Evolutionary conservation across 1,284 basidiomycete genomes (phyloP).

Genomic region (Vanrija sp.): DNA sequence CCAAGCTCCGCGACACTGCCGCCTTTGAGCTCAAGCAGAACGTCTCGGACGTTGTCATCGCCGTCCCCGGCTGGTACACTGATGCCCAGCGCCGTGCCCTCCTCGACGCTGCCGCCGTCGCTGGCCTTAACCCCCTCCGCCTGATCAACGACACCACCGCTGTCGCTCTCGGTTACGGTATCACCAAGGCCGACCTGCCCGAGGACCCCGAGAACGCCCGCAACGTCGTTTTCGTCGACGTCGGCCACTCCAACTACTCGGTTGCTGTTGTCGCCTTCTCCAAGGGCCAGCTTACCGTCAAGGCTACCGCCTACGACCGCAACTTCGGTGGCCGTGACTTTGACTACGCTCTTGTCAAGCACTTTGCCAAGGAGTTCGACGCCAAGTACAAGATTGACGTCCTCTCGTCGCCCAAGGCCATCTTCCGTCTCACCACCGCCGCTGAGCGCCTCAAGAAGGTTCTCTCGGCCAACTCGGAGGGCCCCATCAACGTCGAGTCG

Average conservation of each 20-base stretch:
- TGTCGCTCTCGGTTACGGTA: conserved; percentile 88
- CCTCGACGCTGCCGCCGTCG: conserved; percentile 81
- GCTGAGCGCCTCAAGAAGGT: conserved; percentile 73
- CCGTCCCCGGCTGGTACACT: conserved; percentile 91
- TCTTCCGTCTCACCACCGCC: conserved; percentile 77
- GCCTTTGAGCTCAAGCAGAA: conserved; percentile 73
- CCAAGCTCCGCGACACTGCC: conserved; percentile 81
- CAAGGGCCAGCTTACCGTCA: conserved; percentile 83
- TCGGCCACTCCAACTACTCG: conserved; percentile 84
- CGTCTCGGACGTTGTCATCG: conserved; percentile 86
- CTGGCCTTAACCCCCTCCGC: conserved; percentile 79
- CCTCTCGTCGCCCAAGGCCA: conserved; percentile 78
- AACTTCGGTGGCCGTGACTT: conserved; percentile 91
- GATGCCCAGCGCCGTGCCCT: conserved; percentile 83
- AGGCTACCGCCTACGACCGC: conserved; percentile 79
- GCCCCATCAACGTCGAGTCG: conserved; percentile 83
- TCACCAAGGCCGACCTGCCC: conserved; percentile 91
- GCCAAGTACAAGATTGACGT: conserved; percentile 94
- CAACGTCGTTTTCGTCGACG: conserved; percentile 85
- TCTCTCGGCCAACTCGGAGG: conserved; percentile 76
- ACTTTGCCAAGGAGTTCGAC: conserved; percentile 88
- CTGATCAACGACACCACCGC: conserved; percentile 94
- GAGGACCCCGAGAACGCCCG: conserved; percentile 68
- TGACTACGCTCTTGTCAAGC: conserved; percentile 76
- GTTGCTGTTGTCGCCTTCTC: conserved; percentile 82